phyloP scores from a whole-genome alignment of 257 asterid species.

The Oldenlandia corymbosa region DNA sequence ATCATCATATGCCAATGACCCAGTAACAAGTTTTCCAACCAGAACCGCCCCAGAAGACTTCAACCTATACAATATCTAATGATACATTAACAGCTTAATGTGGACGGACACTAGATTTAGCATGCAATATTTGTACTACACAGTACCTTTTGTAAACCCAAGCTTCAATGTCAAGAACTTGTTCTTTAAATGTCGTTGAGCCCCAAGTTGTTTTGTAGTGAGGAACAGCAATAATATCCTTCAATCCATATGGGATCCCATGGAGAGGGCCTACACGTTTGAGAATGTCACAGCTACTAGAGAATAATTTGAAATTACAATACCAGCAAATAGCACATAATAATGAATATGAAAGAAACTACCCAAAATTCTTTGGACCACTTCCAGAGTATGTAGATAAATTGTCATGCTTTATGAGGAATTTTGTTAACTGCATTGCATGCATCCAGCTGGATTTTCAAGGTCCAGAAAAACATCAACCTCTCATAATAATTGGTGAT shows the following conservation, averaged over 20 bases:
- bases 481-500: not conserved
- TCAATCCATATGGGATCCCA: constrained; percentile 92
- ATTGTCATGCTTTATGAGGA: not conserved
- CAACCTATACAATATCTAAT: constrained; percentile 41
- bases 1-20: constrained; percentile 90
- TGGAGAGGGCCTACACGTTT: constrained; percentile 72
- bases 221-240: constrained; percentile 92
- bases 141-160: constrained; percentile 88
- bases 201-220: constrained; percentile 95
- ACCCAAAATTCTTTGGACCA: not conserved
- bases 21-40: constrained; percentile 77
- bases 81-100: not conserved
- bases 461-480: not conserved
- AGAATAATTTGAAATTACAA: not conserved
- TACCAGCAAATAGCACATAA: not conserved
- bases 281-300: too few species aligned
- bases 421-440: not conserved
- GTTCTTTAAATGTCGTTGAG: constrained; percentile 59
- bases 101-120: not conserved
- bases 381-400: not conserved
- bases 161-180: constrained; percentile 80
- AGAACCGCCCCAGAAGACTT: constrained; percentile 87
- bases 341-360: not conserved
- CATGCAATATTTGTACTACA: not conserved
- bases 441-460: not conserved